These are phyloP conservation scores for Boletus subcaerulescens DNA, from an alignment of 768 basidiomycete species.

Conservation along the genomic window DNA sequence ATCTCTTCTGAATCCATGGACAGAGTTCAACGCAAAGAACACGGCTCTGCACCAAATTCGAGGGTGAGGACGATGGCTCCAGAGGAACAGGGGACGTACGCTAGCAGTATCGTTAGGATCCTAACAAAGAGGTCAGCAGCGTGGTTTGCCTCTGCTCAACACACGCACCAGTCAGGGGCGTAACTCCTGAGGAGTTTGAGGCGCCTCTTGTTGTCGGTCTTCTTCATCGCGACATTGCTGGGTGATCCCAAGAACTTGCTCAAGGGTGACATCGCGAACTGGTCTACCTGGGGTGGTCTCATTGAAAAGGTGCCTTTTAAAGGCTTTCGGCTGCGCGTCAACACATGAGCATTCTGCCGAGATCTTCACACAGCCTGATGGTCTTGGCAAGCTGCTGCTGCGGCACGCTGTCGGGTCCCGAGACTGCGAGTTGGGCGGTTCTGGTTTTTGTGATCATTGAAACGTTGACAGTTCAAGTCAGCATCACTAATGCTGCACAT, in stretches of 20 bases:
- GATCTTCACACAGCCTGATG: too few species aligned
- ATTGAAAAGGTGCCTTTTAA: neutral
- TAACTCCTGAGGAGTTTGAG: constrained; percentile 58
- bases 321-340: neutral
- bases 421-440: too few species aligned
- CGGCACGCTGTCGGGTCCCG: too few species aligned
- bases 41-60: constrained; percentile 39
- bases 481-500: too few species aligned
- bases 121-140: constrained; percentile 34
- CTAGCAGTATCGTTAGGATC: constrained; percentile 63
- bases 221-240: constrained; percentile 11
- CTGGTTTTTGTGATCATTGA: too few species aligned
- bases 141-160: neutral
- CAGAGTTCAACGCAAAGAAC: constrained; percentile 61
- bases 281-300: neutral
- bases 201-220: constrained; percentile 25
- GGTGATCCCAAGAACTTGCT: constrained; percentile 5
- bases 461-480: too few species aligned
- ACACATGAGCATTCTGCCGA: neutral
- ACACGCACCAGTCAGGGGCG: constrained; percentile 69
- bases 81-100: constrained; percentile 42
- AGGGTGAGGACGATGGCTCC: neutral
- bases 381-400: too few species aligned
- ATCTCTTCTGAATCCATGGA: constrained; percentile 69
- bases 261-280: constrained; percentile 13